Evolutionary conservation across 768 basidiomycete genomes (phyloP), one percentile per base, ranked within the genome.

Genomic region (Phaffia australis): DNA sequence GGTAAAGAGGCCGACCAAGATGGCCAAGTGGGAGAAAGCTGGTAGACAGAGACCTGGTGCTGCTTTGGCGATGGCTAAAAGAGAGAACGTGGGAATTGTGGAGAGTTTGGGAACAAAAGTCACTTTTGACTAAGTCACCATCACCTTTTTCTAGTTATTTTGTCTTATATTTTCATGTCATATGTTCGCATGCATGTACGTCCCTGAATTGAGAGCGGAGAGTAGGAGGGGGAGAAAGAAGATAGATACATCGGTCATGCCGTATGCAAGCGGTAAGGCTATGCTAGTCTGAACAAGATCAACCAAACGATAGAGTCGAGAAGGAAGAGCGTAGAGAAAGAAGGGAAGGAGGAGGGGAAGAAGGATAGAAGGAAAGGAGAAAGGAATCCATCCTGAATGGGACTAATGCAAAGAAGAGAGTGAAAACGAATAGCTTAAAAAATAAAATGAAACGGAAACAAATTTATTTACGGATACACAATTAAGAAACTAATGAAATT

Each of bases 31-130:
- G 77, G 73, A 76, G 66, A 69, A 71, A 42, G 70, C 72, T 0
- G 76, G 77, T 19, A 70, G 77, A 66, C 73, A 74, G 18, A 72
- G 74, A 70, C 78, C 79, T 5, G 79, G 79, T 58, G 78, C 79
- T 25, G 79, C 79, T 16, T 70, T 80, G 21, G 79, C 78, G 11
- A 76, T 73, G 71, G 79, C 79, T 25, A 78, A 79, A 71, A 64
- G 79, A 35, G 78, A 77, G 69, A 76, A 76, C 51, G 75, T 77
- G 35, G 78, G 73, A 11, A 80, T 80, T 57, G 78, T 79, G 0
- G 72, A 74, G 57, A 72, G 73, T 25, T 56, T 63, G 54, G 79
- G 79, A 23, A 70, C 73, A 68, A 80, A 79, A 77, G 76, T 76
- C 49, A 73, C 72, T 9, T 80, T 80, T 71, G 78, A 79, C 63